Base-by-base conservation (phyloP, 2,329 filamentous ascomycete species). In the Raffaelea deltoideospora region DNA sequence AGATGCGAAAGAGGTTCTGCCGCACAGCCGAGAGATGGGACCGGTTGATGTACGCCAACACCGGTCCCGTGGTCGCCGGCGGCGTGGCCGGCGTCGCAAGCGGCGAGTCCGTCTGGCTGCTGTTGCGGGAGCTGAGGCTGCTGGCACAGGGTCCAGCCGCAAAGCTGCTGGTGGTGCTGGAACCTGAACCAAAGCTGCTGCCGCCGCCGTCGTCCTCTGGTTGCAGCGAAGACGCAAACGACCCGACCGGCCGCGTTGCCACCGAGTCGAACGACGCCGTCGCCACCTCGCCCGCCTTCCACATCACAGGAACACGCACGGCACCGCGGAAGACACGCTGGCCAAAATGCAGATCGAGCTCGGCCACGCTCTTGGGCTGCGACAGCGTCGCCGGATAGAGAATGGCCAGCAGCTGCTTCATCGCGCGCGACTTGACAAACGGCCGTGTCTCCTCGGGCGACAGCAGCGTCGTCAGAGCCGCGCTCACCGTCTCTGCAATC, bases 311-410 rank as follows among this genome's bases (percentile, higher is more conserved):
- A 2, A 62, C 56, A 31, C 61, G 61, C n/a, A 68, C 58, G 1
- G 59, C 59, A 23, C 59, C 60, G 17, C 52, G 53, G 43, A 65
- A 67, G 13, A 57, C 50, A 22, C 59, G 57, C 15, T 54, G 49
- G 20, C 66, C 68, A 43, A 69, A 72, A 43, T 62, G 63, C 3
- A 72, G 43, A 41, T 63, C 56, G 11, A 72, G 49, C n/a, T 68
- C 60, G 3, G 59, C 53, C 13, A 40, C 45, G 4, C 48, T 50
- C 37, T 53, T 55, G 9, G 56, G 42, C 17, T 43, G 49, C 10
- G 44, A 47, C 13, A 61, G 40, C 2, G 51, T 51, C 3, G 38
- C 34, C 5, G 56, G 57, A 33, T 57, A 74, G 5, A 73, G 49
- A 2, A 53, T 63, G 13, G 52, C 49, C 35, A 73, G 47, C 24